phyloP scores from a whole-genome alignment of 345 rosid species.

The Gossypium rotundifolium region DNA sequence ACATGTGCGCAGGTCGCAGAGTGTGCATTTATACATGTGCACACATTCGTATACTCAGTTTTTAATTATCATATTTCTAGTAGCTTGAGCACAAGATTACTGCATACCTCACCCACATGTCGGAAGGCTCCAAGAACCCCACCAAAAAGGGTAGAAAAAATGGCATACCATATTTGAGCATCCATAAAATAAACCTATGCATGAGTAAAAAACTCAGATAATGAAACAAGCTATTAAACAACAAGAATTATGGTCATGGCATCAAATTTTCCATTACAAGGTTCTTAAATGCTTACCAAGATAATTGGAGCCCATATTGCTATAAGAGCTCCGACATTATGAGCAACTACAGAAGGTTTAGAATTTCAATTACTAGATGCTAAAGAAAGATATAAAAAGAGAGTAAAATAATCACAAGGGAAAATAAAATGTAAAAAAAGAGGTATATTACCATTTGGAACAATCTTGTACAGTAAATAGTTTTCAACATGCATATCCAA shows the following conservation, averaged over 20 bases:
- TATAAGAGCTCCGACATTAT: conserved; percentile 78
- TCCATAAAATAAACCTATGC: conserved; percentile 89
- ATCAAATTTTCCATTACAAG: neutral
- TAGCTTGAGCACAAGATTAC: conserved; percentile 8
- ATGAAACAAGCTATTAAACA: neutral
- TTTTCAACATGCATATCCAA: conserved; percentile 47
- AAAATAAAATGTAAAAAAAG: neutral
- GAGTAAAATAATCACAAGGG: neutral
- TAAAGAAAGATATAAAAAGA: conserved; percentile 3
- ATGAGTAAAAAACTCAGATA: conserved; percentile 9
- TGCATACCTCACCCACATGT: conserved; percentile 93
- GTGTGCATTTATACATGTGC: neutral
- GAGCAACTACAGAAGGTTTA: conserved; percentile 45
- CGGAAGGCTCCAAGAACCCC: conserved; percentile 94
- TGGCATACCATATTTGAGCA: conserved; percentile 97
- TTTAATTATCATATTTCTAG: neutral
- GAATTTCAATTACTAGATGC: conserved; percentile 15
- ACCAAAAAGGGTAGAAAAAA: conserved; percentile 87
- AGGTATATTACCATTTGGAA: conserved; percentile 61
- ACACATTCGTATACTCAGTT: neutral
- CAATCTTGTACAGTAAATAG: conserved; percentile 81
- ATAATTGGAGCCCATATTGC: conserved; percentile 91
- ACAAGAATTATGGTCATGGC: neutral
- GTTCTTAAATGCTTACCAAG: conserved; percentile 43
- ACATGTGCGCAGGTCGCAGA: neutral